These are phyloP conservation scores for Aegilops bicornis DNA, from an alignment of 176 grass and related monocot genomes.

Conservation along the genomic window DNA sequence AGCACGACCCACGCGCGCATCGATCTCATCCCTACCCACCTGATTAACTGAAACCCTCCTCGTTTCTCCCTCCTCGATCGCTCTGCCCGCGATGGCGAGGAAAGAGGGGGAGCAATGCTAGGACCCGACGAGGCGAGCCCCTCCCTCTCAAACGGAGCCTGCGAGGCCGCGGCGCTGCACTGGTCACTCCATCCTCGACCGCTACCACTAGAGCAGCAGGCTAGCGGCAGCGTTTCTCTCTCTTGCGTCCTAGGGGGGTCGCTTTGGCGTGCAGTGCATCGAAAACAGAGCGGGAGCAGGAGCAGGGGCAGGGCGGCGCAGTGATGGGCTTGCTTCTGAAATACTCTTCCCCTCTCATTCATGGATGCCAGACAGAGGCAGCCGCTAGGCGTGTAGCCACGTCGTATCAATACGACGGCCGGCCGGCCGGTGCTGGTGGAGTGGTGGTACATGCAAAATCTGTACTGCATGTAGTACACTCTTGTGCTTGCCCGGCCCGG, in stretches of 20 bases:
- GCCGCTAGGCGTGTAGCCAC: background rate
- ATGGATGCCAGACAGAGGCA: constrained; percentile 39
- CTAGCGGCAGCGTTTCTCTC: constrained; percentile 17
- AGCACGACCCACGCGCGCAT: background rate
- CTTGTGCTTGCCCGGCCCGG: too few relatives aligned
- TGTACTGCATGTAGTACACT: background rate
- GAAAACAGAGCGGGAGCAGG: constrained; percentile 43
- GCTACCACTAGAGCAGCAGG: background rate
- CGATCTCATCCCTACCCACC: constrained; percentile 18
- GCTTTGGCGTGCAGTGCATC: constrained; percentile 58
- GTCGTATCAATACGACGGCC: background rate
- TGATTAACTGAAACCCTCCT: background rate
- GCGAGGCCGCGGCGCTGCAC: background rate
- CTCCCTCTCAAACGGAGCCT: background rate
- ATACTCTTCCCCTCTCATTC: constrained; percentile 60
- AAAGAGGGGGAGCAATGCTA: background rate
- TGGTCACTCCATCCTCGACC: background rate
- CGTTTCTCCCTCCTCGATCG: background rate
- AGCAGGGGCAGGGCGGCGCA: background rate
- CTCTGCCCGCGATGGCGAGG: background rate
- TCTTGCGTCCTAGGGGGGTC: background rate
- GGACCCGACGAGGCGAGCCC: background rate
- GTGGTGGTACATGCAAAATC: background rate
- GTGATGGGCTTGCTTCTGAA: constrained; percentile 53
- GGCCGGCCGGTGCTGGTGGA: background rate